phyloP scores from a whole-genome alignment of 768 basidiomycete species.

The Suillus luteus region DNA sequence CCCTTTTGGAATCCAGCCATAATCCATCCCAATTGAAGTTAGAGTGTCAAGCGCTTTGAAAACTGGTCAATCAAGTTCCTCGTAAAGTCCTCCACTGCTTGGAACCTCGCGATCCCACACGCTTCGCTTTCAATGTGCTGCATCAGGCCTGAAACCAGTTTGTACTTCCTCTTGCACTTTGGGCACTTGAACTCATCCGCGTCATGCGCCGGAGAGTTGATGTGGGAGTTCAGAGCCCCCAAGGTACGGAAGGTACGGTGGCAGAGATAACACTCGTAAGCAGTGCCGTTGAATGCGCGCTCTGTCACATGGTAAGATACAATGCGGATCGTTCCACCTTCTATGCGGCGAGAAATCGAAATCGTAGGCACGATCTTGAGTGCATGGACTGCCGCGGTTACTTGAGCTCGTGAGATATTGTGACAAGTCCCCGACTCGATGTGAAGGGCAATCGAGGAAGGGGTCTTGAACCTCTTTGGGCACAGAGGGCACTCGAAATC shows the following conservation, averaged over 20 bases:
- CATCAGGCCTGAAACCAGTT: slow-evolving; percentile 41
- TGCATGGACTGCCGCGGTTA: slow-evolving; percentile 37
- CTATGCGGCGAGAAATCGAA: slow-evolving; percentile 34
- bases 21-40: neutral
- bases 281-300: slow-evolving; percentile 40
- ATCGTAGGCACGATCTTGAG: slow-evolving; percentile 39
- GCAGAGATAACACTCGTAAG: slow-evolving; percentile 48
- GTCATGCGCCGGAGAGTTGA: slow-evolving; percentile 39
- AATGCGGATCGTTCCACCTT: slow-evolving; percentile 18
- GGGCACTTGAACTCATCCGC: slow-evolving; percentile 46
- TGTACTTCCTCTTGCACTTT: slow-evolving; percentile 40
- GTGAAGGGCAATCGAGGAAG: slow-evolving; percentile 41
- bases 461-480: slow-evolving; percentile 12
- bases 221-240: slow-evolving; percentile 26
- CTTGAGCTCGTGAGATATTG: slow-evolving; percentile 37
- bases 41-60: slow-evolving; percentile 1
- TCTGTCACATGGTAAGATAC: slow-evolving; percentile 35
- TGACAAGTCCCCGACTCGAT: slow-evolving; percentile 42
- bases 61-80: neutral
- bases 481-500: slow-evolving; percentile 6
- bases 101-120: slow-evolving; percentile 4
- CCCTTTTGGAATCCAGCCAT: neutral
- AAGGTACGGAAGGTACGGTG: slow-evolving; percentile 34
- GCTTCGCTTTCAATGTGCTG: slow-evolving; percentile 34
- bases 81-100: neutral